Evolutionary conservation across 2,329 filamentous ascomycete species (phyloP), one percentile per base, ranked within the genome.

Genomic region (Helotiales sp.): DNA sequence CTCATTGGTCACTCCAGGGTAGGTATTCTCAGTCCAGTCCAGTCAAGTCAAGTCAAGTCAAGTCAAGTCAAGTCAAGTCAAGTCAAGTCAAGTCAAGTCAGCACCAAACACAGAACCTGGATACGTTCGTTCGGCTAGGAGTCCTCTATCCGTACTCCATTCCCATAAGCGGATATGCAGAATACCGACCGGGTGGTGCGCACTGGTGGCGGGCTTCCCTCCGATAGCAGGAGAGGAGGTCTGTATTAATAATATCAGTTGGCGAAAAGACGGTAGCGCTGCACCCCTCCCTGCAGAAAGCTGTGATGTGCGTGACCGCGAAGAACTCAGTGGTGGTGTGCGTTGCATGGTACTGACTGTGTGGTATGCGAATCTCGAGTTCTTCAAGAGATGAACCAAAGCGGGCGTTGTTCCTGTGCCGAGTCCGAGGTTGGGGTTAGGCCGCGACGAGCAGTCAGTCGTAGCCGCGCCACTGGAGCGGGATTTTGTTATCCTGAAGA

Each of bases 371-470:
- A 45, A 45, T 45, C 40, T 45, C n/a, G 40, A 45, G 40, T 6
- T n/a, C 40, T 45, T 45, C 40, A 20, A 20, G 40, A 45, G 40
- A 20, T 2, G 20, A n/a, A 20, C 17, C 17, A 45, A n/a, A 45
- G 40, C 40, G 40, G 7, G 40, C 40, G n/a, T n/a, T 45, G 40
- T n/a, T n/a, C 40, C 30, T 37, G 52, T 57, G 32, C 30, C 54
- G 54, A 32, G n/a, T 10, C 32, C 54, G 54, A 57, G n/a, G 20
- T 37, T n/a, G n/a, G n/a, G n/a, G n/a, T 57, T 57, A 57, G 54
- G 32, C 54, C 54, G 54, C 54, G 54, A 57, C 40, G 40, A 57
- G 54, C 54, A 57, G 54, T 57, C 54, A 57, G 54, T 57, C 20
- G 30, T n/a, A 57, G 54, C 54, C 54, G 54, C 54, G 54, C 20